A percentile compares a stretch with the other conserved stretches of the same genome.
phyloP scores from a whole-genome alignment of 2,329 filamentous ascomycete species.

The Calonectria multiphialidica region DNA sequence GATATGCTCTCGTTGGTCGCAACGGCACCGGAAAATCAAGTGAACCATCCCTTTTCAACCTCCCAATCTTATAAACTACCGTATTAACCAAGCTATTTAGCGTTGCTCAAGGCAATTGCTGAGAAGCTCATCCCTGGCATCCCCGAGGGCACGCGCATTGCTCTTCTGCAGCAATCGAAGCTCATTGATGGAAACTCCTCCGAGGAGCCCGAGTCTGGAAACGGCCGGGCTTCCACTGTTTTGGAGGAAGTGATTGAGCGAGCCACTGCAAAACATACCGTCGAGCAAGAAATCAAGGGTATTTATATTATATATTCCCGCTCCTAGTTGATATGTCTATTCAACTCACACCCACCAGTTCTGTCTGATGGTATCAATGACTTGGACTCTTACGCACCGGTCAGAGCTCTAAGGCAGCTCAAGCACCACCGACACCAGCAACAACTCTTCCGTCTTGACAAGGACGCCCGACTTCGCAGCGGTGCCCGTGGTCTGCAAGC shows the following conservation, averaged over 20 bases:
- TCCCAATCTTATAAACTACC: too few species aligned
- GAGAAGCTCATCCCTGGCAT: constrained; percentile 85
- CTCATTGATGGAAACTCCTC: constrained; percentile 49
- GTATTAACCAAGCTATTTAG: constrained; percentile 51
- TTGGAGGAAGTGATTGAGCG: constrained; percentile 77
- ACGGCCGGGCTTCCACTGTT: constrained; percentile 56
- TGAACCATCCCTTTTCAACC: constrained; percentile 44
- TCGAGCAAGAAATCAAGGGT: constrained; percentile 73
- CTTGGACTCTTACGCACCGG: constrained; percentile 67
- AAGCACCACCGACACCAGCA: constrained; percentile 72
- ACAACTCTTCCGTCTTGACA: constrained; percentile 76
- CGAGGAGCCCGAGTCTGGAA: constrained; percentile 1
- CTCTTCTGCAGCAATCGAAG: constrained; percentile 77
- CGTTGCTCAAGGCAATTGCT: constrained; percentile 79
- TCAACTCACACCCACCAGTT: constrained; percentile 49
- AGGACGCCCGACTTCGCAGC: constrained; percentile 80
- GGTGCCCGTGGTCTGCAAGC: constrained; percentile 81
- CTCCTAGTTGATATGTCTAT: background rate
- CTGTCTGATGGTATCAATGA: constrained; percentile 71
- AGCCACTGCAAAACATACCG: constrained; percentile 66
- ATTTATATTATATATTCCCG: background rate
- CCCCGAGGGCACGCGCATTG: constrained; percentile 72
- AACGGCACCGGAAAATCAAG: constrained; percentile 90
- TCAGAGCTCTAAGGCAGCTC: constrained; percentile 72
- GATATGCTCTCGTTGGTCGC: constrained; percentile 83